These are phyloP conservation scores for Plasmodium fragile DNA, from an alignment of 169 alveolate species.

Conservation along the genomic window DNA sequence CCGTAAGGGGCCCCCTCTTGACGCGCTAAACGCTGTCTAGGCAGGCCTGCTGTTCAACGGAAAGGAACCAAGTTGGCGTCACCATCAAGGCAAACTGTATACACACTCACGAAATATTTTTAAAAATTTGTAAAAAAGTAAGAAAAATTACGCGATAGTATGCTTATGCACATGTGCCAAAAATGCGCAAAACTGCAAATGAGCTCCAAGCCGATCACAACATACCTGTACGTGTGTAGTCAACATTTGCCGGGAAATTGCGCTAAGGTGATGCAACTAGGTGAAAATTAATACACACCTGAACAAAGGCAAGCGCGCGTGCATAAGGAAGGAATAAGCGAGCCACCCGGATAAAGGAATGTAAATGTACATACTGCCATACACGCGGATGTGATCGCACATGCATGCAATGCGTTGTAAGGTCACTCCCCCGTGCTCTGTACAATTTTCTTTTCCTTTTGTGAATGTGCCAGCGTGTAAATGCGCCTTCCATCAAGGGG, in stretches of 20 bases:
- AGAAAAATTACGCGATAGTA: not conserved
- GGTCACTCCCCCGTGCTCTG: not conserved
- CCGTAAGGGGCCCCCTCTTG: not conserved
- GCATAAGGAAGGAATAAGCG: not conserved
- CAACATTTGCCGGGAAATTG: not conserved
- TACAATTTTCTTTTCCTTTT: constrained; percentile 1
- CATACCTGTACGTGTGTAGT: not conserved
- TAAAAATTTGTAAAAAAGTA: too few species aligned
- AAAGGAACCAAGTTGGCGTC: not conserved
- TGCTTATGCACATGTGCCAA: not conserved
- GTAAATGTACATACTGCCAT: not conserved
- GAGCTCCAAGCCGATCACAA: not conserved
- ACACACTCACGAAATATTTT: not conserved
- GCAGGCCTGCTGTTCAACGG: not conserved
- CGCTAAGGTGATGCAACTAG: not conserved
- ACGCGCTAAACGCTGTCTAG: not conserved
- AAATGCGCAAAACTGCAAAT: not conserved
- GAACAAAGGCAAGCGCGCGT: not conserved
- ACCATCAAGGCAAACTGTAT: not conserved
- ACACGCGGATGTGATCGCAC: not conserved
- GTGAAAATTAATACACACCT: not conserved
- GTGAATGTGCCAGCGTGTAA: not conserved
- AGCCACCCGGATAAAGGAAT: not conserved
- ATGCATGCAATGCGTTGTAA: not conserved
- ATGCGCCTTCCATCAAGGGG: not conserved